Evolutionary conservation across 2,329 filamentous ascomycete species (phyloP), one percentile per base, ranked within the genome.

Genomic region (Colletotrichum sp.): DNA sequence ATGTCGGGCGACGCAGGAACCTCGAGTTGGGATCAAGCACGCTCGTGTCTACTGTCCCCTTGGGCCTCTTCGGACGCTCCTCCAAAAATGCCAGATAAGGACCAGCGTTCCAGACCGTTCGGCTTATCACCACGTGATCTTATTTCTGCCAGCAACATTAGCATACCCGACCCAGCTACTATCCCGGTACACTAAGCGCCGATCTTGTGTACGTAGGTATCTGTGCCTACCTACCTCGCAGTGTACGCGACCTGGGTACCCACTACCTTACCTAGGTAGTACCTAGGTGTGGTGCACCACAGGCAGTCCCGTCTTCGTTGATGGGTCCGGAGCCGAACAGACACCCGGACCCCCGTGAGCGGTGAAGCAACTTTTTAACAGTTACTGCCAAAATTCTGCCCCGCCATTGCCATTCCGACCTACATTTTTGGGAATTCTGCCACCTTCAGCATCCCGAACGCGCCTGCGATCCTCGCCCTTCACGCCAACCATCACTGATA

Each of bases 351-450:
- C n/a, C 36, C 36, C 19, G 36, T 72, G 55, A 44, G 69, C 73
- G 69, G 73, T 68, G 61, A 75, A 57, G 52, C n/a, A 75, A 72
- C 71, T 64, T 75, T 75, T 72, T 44, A 67, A 25, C 30, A 19
- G 61, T 66, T 57, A 59, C 32, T 27, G 57, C 59, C 44, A 65
- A 15, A 68, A 39, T 67, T 75, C 57, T 75, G 73, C 70, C 73
- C 72, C 64, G 73, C 73, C 63, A 48, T 48, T 34, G 19, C 63
- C 32, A 73, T 52, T 27, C 64, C 32, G 9, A 68, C 6, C 15
- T 44, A 2, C 44, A 48, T 15, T 68, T 57, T 65, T 48, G 64
- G 59, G 64, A 22, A 68, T 75, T 75, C 73, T 68, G 57, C 69
- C 73, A 68, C 27, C 6, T 52, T 22, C 6, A 25, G 13, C 19